Base-by-base conservation (phyloP, 495 filamentous ascomycete species). In the Xylaria sp. region DNA sequence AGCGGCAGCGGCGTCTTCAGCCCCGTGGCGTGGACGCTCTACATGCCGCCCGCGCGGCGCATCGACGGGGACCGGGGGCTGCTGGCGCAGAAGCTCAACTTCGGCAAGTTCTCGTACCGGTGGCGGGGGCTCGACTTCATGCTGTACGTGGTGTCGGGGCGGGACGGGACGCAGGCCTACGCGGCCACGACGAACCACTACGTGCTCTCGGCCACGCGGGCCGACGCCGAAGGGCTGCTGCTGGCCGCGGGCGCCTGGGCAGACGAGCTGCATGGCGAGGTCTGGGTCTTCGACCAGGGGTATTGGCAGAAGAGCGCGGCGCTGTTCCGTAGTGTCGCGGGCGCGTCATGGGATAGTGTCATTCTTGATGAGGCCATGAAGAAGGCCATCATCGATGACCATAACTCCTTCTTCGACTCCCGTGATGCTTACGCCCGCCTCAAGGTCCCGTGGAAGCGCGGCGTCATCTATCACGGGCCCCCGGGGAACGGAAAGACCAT, bases 401-500 rank as follows among this genome's bases (percentile, higher is more conserved):
- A 91, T 19, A 76, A 82, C 31, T 82, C 82, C 53, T 93, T 92
- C 78, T 93, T 90, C 76, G 80, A 86, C 48, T 80, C 80, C 0
- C 79, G 82, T 21, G 80, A 82, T 21, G 84, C 84, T 12, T 93
- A 92, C 76, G 73, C 77, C 6, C 72, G 82, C n/a, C 81, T 91
- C 21, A 84, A 85, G 62, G 88, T 92, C 12, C 89, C 90, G 17
- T 83, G 78, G 77, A 80, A 84, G 78, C 76, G 87, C 53, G 86
- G 85, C 1, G 76, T 90, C 48, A 88, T 90, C 61, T 89, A 87
- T 78, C 82, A 88, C 70, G 88, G 88, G 0, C 87, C 87, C 12
- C 88, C 87, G 0, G 88, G 88, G 0, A 91, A 91, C 71, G 90
- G 90, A 4, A 92, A 92, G 80, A 91, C 90, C n/a, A 87, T 91